These are phyloP conservation scores for Stromatinia cepivora DNA, from an alignment of 2,329 filamentous ascomycete species.

Conservation along the genomic window DNA sequence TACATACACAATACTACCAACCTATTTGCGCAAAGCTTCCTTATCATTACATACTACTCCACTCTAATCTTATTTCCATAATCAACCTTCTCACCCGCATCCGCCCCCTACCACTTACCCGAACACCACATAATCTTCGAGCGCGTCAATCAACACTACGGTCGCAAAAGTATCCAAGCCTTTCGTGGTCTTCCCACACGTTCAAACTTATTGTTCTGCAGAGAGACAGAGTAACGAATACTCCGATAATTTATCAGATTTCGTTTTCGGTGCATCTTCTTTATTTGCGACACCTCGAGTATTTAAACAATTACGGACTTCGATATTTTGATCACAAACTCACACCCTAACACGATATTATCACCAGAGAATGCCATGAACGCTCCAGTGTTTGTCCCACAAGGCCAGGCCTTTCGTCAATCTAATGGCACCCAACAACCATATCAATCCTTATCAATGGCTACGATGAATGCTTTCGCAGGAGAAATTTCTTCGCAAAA, in stretches of 20 bases:
- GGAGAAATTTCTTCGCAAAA: conserved; percentile 32
- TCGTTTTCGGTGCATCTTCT: conserved; percentile 12
- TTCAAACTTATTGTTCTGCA: conserved; percentile 1
- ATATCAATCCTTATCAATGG: conserved; percentile 40
- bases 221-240: background rate
- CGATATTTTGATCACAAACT: conserved; percentile 30
- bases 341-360: conserved; percentile 29
- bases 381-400: conserved; percentile 39
- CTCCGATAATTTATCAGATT: conserved; percentile 3
- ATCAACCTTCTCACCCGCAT: conserved; percentile 24
- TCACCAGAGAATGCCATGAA: conserved; percentile 42
- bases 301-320: conserved; percentile 23
- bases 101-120: conserved; percentile 21
- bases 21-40: conserved; percentile 17
- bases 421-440: conserved; percentile 36
- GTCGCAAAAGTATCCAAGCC: conserved; percentile 24
- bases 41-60: conserved; percentile 18
- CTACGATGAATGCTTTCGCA: conserved; percentile 39
- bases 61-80: conserved; percentile 25
- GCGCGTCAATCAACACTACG: conserved; percentile 22
- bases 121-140: conserved; percentile 22
- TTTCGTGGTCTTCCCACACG: conserved; percentile 7
- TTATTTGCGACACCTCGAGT: conserved; percentile 23
- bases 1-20: background rate
- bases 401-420: conserved; percentile 38